Percentiles rank a stretch among this genome's conserved stretches.
phyloP scores from a whole-genome alignment of 306 rosid species.

The Cucumis sativus region Cucumber_9930_V3 NC_026657.2:29589501-29590000 shows the following conservation, averaged over 20 bases:
- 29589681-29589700: not conserved
- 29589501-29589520: constrained; percentile 67
- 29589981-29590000: too few relatives aligned
- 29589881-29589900: too few relatives aligned
- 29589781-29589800: not conserved
- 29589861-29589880: too few relatives aligned
- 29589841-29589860: not conserved
- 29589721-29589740: not conserved
- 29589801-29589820: not conserved
- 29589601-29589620: not conserved
- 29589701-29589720: not conserved
- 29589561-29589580: constrained; percentile 53
- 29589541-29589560: constrained; percentile 72
- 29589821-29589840: not conserved
- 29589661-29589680: not conserved
- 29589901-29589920: too few relatives aligned
- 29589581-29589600: constrained; percentile 49
- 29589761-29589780: not conserved
- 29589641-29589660: not conserved
- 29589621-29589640: not conserved
- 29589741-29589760: not conserved
- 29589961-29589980: too few relatives aligned
- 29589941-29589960: too few relatives aligned
- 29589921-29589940: too few relatives aligned
- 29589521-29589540: constrained; percentile 16